Conservation (phyloP, 2,329 filamentous ascomycete species). For the Sclerotiophoma versabilis region DNA sequence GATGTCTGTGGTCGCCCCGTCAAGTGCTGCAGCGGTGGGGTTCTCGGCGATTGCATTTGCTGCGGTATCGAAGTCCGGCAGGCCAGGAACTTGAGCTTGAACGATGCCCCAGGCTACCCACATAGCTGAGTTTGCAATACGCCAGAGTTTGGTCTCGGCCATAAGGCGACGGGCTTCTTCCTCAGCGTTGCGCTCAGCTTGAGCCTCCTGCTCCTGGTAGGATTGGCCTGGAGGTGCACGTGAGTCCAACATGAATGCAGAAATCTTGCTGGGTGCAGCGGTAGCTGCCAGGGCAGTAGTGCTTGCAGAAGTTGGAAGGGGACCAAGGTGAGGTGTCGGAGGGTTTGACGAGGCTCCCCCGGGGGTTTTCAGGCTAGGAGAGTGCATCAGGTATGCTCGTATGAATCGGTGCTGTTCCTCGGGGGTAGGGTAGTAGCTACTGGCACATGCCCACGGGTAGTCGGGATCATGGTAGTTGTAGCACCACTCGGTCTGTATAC, state of each 20-base stretch:
- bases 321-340: constrained; percentile 39
- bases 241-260: constrained; percentile 79
- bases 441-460: constrained; percentile 71
- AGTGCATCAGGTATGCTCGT: constrained; percentile 84
- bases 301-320: constrained; percentile 42
- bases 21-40: constrained; percentile 31
- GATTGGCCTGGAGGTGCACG: constrained; percentile 47
- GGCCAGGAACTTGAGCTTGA: constrained; percentile 83
- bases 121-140: constrained; percentile 82
- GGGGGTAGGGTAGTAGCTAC: constrained; percentile 73
- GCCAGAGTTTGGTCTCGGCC: constrained; percentile 83
- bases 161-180: constrained; percentile 73
- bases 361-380: constrained; percentile 67
- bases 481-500: constrained; percentile 79
- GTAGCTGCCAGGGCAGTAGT: constrained; percentile 43
- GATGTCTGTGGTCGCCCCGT: constrained; percentile 35
- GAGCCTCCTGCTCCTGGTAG: constrained; percentile 57
- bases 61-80: constrained; percentile 60
- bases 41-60: constrained; percentile 23
- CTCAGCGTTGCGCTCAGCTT: constrained; percentile 66
- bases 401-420: constrained; percentile 88
- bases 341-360: constrained; percentile 61
- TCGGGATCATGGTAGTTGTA: constrained; percentile 91
- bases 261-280: constrained; percentile 51
- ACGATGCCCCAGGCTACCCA: constrained; percentile 98